Evolutionary conservation across 441 rosid species (phyloP).

Genomic region (Eruca vesicaria): DNA sequence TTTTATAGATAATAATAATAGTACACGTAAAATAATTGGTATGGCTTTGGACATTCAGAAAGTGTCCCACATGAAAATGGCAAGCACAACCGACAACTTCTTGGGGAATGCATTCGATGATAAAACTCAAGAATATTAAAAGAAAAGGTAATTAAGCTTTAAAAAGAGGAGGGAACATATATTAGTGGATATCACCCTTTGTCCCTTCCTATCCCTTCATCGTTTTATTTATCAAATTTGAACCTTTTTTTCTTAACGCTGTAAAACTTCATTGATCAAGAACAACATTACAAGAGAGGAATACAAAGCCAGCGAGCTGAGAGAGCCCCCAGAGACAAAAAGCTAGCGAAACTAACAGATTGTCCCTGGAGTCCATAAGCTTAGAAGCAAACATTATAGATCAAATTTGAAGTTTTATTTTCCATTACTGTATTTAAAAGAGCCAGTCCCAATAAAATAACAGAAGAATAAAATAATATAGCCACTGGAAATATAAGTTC

Average conservation of each 20-base stretch:
- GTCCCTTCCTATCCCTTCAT: neutral
- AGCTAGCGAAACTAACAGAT: no score
- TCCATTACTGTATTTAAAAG: neutral
- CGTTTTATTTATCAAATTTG: no score
- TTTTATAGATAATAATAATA: neutral
- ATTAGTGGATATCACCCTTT: conserved; percentile 16
- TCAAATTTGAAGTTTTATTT: no score
- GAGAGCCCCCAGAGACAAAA: no score
- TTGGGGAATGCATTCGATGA: neutral
- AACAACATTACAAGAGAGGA: no score
- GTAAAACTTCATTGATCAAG: no score
- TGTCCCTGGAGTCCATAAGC: no score
- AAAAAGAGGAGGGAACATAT: neutral
- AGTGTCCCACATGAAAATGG: neutral
- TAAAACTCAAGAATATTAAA: neutral
- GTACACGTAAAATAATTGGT: neutral
- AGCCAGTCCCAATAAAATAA: neutral
- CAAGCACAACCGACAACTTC: conserved; percentile 14
- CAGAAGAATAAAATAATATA: no score
- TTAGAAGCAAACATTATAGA: no score
- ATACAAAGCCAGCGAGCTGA: no score
- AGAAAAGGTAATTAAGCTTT: neutral
- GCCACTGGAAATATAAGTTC: neutral
- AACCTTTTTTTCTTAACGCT: no score
- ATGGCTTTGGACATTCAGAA: neutral